Base-by-base conservation (phyloP, 2,329 filamentous ascomycete species). In the Ceratocystiopsis sp. region DNA sequence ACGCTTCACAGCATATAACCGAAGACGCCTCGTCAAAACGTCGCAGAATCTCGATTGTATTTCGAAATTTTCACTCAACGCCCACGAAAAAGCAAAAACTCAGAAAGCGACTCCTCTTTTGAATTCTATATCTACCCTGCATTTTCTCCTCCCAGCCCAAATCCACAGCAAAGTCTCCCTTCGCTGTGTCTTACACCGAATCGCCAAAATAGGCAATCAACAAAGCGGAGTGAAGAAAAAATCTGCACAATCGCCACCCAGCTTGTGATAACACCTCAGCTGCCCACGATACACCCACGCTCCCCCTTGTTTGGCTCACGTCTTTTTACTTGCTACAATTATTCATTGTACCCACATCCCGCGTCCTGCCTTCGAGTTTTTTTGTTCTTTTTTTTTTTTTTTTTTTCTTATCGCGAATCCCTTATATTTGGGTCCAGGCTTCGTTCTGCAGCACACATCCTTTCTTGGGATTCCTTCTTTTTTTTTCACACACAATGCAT, bases 401-500 rank as follows among this genome's bases (percentile, higher is more conserved):
- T 15, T 34, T 15, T 34, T 29, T 11, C 25, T 29, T 29, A 29
- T 29, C 25, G 25, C 10, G 25, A 8, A 8, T 29, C 2, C 25
- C 10, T 29, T 29, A 29, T 29, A 29, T 29, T 29, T 29, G 25
- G 25, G 10, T 8, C 25, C 25, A 29, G 25, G 25, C 25, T 11
- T 29, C 5, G 25, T 11, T 8, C 25, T 8, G 9, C 5, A 29
- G 10, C 25, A 29, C 25, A 29, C 25, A 29, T 29, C 25, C 34
- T 21, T 14, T 19, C 19, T 41, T 29, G 33, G 25, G 43, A 39
- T 32, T 40, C 29, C 18, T 37, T 19, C 16, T 25, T n/a, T 40
- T 43, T 41, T 37, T 17, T 41, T 44, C 40, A 38, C 42, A 38
- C 40, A 45, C 56, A 51, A 75, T 75, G 71, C 68, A 73, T 57